Evolutionary conservation across 108 stramenopile genomes (phyloP).

Genomic region (Nitzschia inconspicua): DNA sequence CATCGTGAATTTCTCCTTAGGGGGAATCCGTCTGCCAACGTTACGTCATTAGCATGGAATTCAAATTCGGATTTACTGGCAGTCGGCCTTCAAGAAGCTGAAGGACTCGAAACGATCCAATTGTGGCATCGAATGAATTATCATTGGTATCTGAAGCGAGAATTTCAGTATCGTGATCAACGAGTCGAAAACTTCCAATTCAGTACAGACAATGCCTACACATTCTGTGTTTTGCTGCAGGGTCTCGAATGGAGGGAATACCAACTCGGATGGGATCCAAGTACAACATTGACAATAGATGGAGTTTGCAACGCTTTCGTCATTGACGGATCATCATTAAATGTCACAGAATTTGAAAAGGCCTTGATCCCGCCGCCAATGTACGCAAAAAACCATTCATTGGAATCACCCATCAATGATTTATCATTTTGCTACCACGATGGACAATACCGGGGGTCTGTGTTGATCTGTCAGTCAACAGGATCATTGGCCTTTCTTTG

Average conservation of each 20-base stretch:
- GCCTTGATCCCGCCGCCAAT: slow-evolving; percentile 86
- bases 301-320: slow-evolving; percentile 53
- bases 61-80: slow-evolving; percentile 71
- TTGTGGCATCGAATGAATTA: slow-evolving; percentile 86
- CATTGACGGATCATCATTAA: slow-evolving; percentile 70
- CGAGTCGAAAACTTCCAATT: slow-evolving; percentile 31
- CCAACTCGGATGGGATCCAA: slow-evolving; percentile 71
- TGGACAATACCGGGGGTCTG: slow-evolving; percentile 4
- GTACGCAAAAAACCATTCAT: slow-evolving; percentile 46
- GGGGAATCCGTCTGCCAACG: slow-evolving; percentile 10
- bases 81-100: slow-evolving; percentile 35
- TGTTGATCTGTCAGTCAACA: slow-evolving; percentile 37
- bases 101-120: slow-evolving; percentile 60
- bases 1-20: slow-evolving; percentile 74
- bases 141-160: slow-evolving; percentile 90
- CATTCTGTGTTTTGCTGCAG: slow-evolving; percentile 25
- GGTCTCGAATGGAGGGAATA: slow-evolving; percentile 44
- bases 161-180: slow-evolving; percentile 41
- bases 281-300: slow-evolving; percentile 33
- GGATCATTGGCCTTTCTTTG: slow-evolving; percentile 41
- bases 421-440: slow-evolving; percentile 17
- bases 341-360: slow-evolving; percentile 72
- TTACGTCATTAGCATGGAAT: slow-evolving; percentile 67
- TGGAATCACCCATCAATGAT: slow-evolving; percentile 46
- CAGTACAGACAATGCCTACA: slow-evolving; percentile 57